phyloP scores from a whole-genome alignment of 441 rosid species.

The Adansonia grandidieri region DNA sequence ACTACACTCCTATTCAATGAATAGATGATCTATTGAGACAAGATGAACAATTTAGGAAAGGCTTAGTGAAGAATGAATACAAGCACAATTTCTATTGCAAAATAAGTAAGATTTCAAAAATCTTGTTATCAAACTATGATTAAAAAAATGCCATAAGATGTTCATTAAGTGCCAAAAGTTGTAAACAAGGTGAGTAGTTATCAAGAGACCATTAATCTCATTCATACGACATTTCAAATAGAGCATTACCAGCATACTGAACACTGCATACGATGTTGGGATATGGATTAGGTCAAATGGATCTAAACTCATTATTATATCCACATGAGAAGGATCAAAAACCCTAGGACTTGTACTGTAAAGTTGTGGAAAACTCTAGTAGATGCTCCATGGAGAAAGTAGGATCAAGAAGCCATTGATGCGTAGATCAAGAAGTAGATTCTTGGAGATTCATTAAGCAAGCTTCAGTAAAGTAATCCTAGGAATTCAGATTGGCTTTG shows the following conservation, averaged over 20 bases:
- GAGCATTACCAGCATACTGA: neutral
- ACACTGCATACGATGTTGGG: neutral
- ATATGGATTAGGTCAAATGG: neutral
- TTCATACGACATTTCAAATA: neutral
- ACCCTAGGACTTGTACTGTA: neutral
- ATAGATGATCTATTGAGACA: slow-evolving; percentile 7
- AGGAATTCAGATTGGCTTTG: neutral
- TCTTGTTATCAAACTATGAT: neutral
- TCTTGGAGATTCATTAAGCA: neutral
- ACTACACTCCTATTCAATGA: neutral
- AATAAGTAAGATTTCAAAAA: neutral
- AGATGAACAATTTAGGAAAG: slow-evolving; percentile 18
- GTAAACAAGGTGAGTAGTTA: neutral
- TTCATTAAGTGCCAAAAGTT: neutral
- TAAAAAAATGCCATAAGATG: neutral
- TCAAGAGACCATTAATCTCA: neutral
- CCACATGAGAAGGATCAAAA: slow-evolving; percentile 8
- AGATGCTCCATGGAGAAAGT: neutral
- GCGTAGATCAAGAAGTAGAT: slow-evolving; percentile 8
- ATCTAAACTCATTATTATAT: neutral
- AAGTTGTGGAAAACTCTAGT: neutral
- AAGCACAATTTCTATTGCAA: neutral
- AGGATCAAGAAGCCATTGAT: neutral
- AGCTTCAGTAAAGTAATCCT: neutral
- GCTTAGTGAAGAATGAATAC: slow-evolving; percentile 6